These are phyloP conservation scores for Phoenix roebelenii DNA, from an alignment of 176 grass and related monocot genomes.

Conservation along the genomic window DNA sequence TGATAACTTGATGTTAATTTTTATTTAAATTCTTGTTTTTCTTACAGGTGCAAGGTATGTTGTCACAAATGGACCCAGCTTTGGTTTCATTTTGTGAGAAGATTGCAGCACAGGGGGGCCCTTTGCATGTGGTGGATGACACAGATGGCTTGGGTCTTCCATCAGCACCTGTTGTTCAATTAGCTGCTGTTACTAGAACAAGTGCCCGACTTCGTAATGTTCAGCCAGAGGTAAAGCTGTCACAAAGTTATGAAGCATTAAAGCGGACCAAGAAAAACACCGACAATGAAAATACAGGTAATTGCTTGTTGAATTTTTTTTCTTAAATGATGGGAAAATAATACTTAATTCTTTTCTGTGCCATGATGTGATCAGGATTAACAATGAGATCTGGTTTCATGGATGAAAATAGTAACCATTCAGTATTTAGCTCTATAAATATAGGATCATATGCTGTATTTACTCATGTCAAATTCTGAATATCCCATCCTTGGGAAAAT, in stretches of 20 bases:
- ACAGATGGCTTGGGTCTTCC: slow-evolving; percentile 50
- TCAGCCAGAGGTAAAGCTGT: slow-evolving; percentile 66
- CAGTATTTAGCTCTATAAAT: no score
- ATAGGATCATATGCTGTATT: no score
- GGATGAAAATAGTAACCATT: no score
- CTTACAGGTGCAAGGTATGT: slow-evolving; percentile 82
- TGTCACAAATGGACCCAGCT: slow-evolving; percentile 95
- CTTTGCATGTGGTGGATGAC: slow-evolving; percentile 44
- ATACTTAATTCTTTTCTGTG: no score
- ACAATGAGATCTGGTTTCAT: no score
- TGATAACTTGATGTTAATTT: no score
- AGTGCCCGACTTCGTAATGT: slow-evolving; percentile 93
- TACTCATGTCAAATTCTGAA: no score
- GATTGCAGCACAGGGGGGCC: slow-evolving; percentile 74
- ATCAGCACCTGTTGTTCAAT: slow-evolving; percentile 63
- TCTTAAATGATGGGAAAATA: no score
- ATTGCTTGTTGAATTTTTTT: background rate
- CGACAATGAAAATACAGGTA: slow-evolving; percentile 61
- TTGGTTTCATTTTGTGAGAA: slow-evolving; percentile 86
- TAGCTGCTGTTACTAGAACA: slow-evolving; percentile 55
- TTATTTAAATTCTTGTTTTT: background rate
- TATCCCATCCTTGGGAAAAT: no score
- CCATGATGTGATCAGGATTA: no score
- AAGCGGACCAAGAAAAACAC: slow-evolving; percentile 66
- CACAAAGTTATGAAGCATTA: slow-evolving; percentile 70